These are phyloP conservation scores for Luffa aegyptiaca DNA, from an alignment of 306 rosid species.

Conservation along the genomic window DNA sequence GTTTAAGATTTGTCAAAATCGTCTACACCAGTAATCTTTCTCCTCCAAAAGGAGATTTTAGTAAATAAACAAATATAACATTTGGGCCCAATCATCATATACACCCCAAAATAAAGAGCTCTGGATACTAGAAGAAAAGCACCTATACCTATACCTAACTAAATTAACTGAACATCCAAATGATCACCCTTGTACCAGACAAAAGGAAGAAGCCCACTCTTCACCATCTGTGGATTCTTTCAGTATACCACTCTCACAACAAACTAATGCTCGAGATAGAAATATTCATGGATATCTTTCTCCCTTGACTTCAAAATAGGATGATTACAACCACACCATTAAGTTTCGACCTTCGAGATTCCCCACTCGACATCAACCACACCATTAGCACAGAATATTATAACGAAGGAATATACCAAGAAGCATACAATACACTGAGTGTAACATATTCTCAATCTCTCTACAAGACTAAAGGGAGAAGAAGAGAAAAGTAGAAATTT, in stretches of 20 bases:
- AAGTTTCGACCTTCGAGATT: background rate
- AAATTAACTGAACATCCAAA: background rate
- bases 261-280: background rate
- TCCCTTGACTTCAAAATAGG: background rate
- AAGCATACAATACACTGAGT: background rate
- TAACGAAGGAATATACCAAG: background rate
- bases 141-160: background rate
- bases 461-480: background rate
- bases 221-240: background rate
- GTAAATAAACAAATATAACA: background rate
- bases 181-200: background rate
- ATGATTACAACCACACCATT: background rate
- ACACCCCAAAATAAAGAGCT: background rate
- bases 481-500: background rate
- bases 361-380: background rate
- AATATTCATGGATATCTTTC: background rate
- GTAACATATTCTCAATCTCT: background rate
- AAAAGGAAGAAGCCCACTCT: background rate
- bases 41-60: background rate
- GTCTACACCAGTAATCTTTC: background rate
- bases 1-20: background rate
- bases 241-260: background rate
- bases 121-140: background rate
- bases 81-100: background rate
- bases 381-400: background rate